These are phyloP conservation scores for Canna indica DNA, from an alignment of 176 grass and related monocot species.

Conservation along the genomic window DNA sequence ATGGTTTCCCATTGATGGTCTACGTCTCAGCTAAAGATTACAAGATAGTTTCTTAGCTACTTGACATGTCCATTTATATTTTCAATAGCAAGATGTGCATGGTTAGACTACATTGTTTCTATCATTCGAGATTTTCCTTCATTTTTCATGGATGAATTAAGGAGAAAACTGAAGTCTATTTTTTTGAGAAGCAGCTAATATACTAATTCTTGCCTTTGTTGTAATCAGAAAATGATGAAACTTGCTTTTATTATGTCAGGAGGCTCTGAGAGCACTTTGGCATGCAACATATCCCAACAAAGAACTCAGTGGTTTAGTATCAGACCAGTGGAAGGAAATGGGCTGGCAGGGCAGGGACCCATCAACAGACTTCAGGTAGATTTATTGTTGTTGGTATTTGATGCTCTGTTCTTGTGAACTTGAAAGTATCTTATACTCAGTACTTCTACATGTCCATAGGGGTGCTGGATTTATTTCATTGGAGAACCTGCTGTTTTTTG, in stretches of 20 bases:
- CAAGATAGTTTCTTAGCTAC: neutral
- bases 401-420: neutral
- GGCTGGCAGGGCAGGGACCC: slow-evolving; percentile 97
- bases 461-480: slow-evolving; percentile 88
- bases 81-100: no score
- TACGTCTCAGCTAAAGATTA: neutral
- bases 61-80: neutral
- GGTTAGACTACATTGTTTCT: no score
- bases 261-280: slow-evolving; percentile 93
- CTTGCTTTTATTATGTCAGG: slow-evolving; percentile 32
- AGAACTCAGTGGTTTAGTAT: slow-evolving; percentile 78
- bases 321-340: slow-evolving; percentile 97
- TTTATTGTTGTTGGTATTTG: neutral
- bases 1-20: neutral
- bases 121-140: no score
- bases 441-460: slow-evolving; percentile 23
- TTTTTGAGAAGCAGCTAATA: neutral
- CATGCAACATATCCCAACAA: slow-evolving; percentile 87
- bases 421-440: neutral
- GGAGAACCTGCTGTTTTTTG: slow-evolving; percentile 95
- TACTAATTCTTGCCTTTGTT: neutral
- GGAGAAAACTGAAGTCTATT: no score
- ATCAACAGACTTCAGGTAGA: slow-evolving; percentile 87
- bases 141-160: no score
- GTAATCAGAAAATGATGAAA: no score